Percentiles rank a stretch among this genome's conserved stretches.
Conservation (phyloP, 306 rosid species). For the Acacia crassicarpa region DNA sequence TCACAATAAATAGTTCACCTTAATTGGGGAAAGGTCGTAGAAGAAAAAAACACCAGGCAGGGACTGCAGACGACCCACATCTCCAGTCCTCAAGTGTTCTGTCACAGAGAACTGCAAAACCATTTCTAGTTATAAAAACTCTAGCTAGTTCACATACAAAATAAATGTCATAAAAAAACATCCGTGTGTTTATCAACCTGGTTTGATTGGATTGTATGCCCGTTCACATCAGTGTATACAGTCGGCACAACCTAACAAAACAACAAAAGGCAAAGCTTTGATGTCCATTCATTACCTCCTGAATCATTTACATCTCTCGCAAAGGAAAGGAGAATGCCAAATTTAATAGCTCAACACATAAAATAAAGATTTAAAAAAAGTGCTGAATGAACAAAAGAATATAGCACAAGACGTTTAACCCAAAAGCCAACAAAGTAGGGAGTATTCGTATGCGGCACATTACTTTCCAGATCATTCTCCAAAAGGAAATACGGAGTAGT, state of each 20-base stretch:
- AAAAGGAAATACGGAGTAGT: not conserved
- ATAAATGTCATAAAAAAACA: constrained; percentile 1
- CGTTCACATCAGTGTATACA: constrained; percentile 79
- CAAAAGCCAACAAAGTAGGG: not conserved
- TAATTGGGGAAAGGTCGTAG: constrained; percentile 97
- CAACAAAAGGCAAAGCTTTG: constrained; percentile 17
- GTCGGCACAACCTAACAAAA: constrained; percentile 87
- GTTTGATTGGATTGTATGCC: constrained; percentile 88
- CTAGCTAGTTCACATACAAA: constrained; percentile 10
- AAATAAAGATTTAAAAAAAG: not conserved
- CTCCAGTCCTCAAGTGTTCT: constrained; percentile 79
- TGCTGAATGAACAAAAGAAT: not conserved
- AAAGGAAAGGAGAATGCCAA: not conserved
- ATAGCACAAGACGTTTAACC: not conserved
- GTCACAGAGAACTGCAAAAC: constrained; percentile 94
- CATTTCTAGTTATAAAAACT: constrained; percentile 21
- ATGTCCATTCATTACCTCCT: not conserved
- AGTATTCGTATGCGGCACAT: not conserved
- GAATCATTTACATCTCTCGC: not conserved
- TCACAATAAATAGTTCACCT: constrained; percentile 49
- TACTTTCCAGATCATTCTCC: not conserved
- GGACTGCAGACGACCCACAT: constrained; percentile 74
- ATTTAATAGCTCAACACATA: not conserved
- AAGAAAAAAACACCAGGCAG: constrained; percentile 97
- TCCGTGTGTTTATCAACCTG: constrained; percentile 59